Base-by-base conservation (phyloP, 805 yeast species). In the Yarrowia sp. region DNA sequence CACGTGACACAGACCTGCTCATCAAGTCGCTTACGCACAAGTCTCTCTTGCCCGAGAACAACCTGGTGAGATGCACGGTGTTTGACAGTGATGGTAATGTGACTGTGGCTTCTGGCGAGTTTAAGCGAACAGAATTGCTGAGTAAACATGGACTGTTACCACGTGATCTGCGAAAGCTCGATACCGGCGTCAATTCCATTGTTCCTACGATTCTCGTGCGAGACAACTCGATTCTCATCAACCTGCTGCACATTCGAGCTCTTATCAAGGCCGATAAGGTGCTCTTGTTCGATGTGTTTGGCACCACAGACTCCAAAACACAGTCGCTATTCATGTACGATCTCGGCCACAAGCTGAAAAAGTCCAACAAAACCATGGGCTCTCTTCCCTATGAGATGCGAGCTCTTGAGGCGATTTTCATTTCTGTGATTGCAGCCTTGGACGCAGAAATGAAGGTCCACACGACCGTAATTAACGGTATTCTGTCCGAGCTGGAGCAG, bases 151-250 rank as follows among this genome's bases (percentile, higher is more conserved):
- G 91, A 13, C 77, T 94, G 33, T 85, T 90, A 68, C 97, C 98
- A 0, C 82, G 99, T 76, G 99, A 94, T 76, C 80, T 94, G 71
- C 81, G 99, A 20, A 94, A 93, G 74, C 88, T 94, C 66, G 98
- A 94, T 60, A 85, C 90, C 68, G 88, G 90, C 40, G 82, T 87
- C 33, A 82, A 89, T 67, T 97, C 92, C 76, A 91, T 94, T 20
- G 93, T 93, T 3, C 99, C 99, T 0, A 86, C 92, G 19, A 89
- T 95, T 55, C 87, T 93, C 69, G 92, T 92, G 24, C 83, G 98
- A 69, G 83, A 85, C 33, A 84, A 85, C 70, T 89, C 96, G 65
- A 90, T 94, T 19, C 80, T 95, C 66, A 86, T 95, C 60, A 93
- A 92, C 75, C 78, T 95, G 74, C 79, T 95, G 44, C 95, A 93